Evolutionary conservation across 352 stramenopile genomes (phyloP), one percentile per base, ranked within the genome.

Genomic region (Globisporangium nodosum): DNA sequence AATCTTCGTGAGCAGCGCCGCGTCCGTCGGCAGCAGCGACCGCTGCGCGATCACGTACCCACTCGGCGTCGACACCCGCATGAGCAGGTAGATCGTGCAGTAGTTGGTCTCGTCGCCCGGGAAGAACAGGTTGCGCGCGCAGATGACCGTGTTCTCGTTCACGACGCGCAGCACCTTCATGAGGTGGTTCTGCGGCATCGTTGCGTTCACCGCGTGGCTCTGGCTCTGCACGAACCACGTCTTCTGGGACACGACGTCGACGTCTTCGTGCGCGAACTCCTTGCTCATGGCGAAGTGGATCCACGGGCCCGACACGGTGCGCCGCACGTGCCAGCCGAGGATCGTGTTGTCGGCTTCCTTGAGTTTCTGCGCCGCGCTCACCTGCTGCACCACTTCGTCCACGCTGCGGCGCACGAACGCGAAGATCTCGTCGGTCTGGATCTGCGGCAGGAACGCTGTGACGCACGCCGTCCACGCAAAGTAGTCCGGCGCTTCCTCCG

Each of bases 71-170:
- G 52, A 40, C 21, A 70, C 54, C 16, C 59, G 64, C 47, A 70
- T 53, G 45, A 70, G 54, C 50, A 70, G 35, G 48, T 67, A 70
- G 20, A 70, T 61, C 21, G 54, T 63, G 40, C 59, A 67, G 51
- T 64, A 70, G 47, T 64, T 66, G 45, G 40, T 55, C 40, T 46
- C 39, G 12, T 71, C 64, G 21, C 56, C 60, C 0, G 52, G 56
- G 20, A 68, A 67, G 8, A 68, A 60, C 33, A 71, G 43, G 48
- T 71, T 68, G 2, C 64, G 64, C 20, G 64, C 64, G n/a, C 60
- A 67, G 8, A 71, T 46, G 11, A 68, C 39, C 27, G 64, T 62
- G 52, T 52, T 63, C 12, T 67, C 60, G 33, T 68, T 60, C 42
- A 71, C 54, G 24, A 51, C 27, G 15, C 60, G 55, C 31, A 68